Base-by-base conservation (phyloP, 2,329 filamentous ascomycete genomes). In the Amauroascus niger region DNA sequence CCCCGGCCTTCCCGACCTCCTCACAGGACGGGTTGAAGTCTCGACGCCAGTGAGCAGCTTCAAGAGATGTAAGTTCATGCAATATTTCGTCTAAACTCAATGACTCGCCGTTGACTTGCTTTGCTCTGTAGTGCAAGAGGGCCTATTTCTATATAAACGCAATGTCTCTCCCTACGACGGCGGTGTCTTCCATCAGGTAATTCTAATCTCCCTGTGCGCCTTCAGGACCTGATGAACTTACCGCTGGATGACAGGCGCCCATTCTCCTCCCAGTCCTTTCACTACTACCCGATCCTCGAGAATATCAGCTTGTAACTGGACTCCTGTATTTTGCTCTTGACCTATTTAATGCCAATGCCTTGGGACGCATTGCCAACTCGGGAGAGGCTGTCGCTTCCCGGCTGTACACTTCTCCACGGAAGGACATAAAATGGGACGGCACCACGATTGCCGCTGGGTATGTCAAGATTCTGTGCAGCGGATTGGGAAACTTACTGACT, bases 131-230 rank as follows among this genome's bases (percentile, higher is more conserved):
- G 88, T 97, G 53, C 91, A 97, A 77, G 93, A 98, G 73, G 93
- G 93, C 18, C 75, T 98, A 55, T 98, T 95, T 65, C 81, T 98
- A 20, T 97, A 97, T 70, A 90, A 87, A 59, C 88, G 94, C 69
- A 94, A 95, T 74, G 87, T 97, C 54, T 96, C 89, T 56, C 93
- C 93, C 1, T 98, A 97, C 73, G 89, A 98, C 69, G 93, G 93
- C 59, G 93, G 93, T 63, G 88, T 85, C 59, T 86, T 80, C 65
- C 81, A 85, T 67, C 82, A 84, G 72, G 79, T 81, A 65, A 39
- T 22, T 26, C 28, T 37, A 16, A 16, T 28, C 22, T 24, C 32
- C 13, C 8, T 32, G 24, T 28, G n/a, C 26, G 9, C 5, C 28
- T n/a, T 24, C 7, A 14, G n/a, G 22, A 8, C 11, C 14, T 46